Evolutionary conservation across 345 rosid species (phyloP).

Genomic region (Laguncularia racemosa): DNA sequence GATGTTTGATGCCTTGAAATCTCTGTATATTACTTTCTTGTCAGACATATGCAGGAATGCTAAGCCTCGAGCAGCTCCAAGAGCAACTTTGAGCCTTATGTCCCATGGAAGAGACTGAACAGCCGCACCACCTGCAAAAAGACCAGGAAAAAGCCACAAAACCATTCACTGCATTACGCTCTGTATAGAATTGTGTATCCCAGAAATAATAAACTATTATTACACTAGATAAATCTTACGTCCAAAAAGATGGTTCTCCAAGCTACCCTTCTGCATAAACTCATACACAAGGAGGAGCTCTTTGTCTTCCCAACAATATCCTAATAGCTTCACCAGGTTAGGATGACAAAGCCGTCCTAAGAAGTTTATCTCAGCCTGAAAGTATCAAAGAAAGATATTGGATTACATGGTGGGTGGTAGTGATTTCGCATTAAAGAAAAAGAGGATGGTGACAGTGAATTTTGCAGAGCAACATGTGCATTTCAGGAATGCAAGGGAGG

Average conservation of each 20-base stretch:
- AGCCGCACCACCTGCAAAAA: conserved; percentile 56
- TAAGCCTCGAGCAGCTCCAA: conserved; percentile 90
- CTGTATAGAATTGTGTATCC: no score
- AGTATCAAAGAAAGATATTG: conserved; percentile 5
- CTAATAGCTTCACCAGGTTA: conserved; percentile 75
- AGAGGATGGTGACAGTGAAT: no score
- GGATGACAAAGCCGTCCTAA: conserved; percentile 91
- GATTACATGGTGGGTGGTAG: background rate
- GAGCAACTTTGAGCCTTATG: conserved; percentile 62
- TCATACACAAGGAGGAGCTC: conserved; percentile 91
- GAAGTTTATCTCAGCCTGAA: conserved; percentile 81
- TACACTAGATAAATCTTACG: conserved; percentile 38
- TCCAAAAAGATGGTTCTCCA: conserved; percentile 95
- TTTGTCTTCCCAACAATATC: conserved; percentile 76
- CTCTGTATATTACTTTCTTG: conserved; percentile 87
- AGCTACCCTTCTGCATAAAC: conserved; percentile 94
- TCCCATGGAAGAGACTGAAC: conserved; percentile 91
- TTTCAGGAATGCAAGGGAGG: no score
- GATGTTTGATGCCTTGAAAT: conserved; percentile 94
- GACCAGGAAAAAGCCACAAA: background rate
- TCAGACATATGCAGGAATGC: conserved; percentile 79
- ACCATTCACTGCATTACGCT: background rate
- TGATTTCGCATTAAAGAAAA: background rate
- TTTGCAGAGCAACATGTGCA: no score
- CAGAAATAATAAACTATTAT: background rate